Percentiles rank a stretch among this genome's conserved stretches.
These are phyloP conservation scores for Verticillium dahliae DNA, from an alignment of 2,329 filamentous ascomycete genomes.

Conservation along the genomic window DNA sequence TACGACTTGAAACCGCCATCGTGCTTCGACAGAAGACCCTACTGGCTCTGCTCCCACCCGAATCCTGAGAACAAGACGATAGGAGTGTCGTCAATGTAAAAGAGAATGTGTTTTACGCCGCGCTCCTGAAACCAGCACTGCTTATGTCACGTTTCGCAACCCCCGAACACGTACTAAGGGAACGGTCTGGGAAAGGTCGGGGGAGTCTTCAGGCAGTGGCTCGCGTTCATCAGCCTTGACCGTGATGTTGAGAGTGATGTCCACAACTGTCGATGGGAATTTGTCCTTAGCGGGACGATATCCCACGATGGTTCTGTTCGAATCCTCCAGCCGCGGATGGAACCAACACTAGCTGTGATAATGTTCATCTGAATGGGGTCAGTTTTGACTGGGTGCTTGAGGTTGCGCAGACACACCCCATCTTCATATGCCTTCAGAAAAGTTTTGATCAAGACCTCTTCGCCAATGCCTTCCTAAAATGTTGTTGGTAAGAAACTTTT, in stretches of 20 bases:
- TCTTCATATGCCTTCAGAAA: constrained; percentile 27
- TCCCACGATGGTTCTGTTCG: constrained; percentile 16
- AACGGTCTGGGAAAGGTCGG: constrained; percentile 14
- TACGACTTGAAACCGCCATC: constrained; percentile 27
- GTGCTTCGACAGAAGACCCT: constrained; percentile 15
- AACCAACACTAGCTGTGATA: constrained; percentile 33
- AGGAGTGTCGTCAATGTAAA: constrained; percentile 21
- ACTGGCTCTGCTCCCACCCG: constrained; percentile 6
- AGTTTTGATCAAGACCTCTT: constrained; percentile 19
- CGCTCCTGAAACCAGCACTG: constrained; percentile 18
- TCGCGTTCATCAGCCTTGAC: constrained; percentile 18
- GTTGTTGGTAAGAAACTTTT: neutral
- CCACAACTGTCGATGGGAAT: constrained; percentile 25
- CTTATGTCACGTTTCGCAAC: constrained; percentile 21
- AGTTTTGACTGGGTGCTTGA: neutral
- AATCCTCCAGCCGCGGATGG: neutral
- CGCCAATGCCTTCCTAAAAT: neutral
- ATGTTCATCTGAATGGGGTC: constrained; percentile 21
- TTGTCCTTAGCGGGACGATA: constrained; percentile 27
- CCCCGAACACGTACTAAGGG: constrained; percentile 24
- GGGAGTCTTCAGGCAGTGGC: constrained; percentile 13
- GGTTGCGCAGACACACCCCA: constrained; percentile 13
- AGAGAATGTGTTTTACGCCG: constrained; percentile 19
- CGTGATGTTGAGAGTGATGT: constrained; percentile 18
- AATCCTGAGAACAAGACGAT: constrained; percentile 9